Evolutionary conservation across 768 basidiomycete species (phyloP), one percentile per base, ranked within the genome.

Genomic region (Boletales sp.): DNA sequence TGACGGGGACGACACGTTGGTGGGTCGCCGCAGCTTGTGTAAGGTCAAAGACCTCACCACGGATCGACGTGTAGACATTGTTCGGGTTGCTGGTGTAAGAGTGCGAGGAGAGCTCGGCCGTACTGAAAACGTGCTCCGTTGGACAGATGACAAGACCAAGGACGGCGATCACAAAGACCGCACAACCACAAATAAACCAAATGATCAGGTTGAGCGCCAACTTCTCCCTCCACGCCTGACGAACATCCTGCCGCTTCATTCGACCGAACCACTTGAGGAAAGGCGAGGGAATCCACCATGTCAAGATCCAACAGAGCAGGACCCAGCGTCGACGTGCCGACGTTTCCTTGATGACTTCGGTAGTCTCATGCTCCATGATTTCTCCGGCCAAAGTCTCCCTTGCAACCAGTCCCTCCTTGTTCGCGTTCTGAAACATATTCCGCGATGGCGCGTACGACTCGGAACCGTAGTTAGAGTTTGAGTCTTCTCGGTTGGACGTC

Each of bases 201-300:
- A 99, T 98, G 70, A 99, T 74, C 51, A 99, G 69, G 68, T 98
- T 97, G 62, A 97, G 80, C 4, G 92, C 90, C 2, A 97, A 75
- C 69, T 99, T 98, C 71, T 98, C 97, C 51, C 95, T 75, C 97
- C 97, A 99, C 2, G 97, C 97, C 68, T 97, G 93, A 21, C 88
- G 82, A 19, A 99, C 78, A 60, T 99, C 97, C 54, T 86, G 67
- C 8, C 95, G 86, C 72, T 97, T 97, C 94, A 97, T 97, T 27
- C 90, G 78, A 1, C 95, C 94, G 47, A 90, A 54, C 64, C 79
- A 83, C 10, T 69, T 75, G 38, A 99, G 71, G 44, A 84, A 68
- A 3, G 77, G 77, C 12, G 78, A 83, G 0, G 95, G 97, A 6
- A 93, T 69, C 91, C 92, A 98, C 75, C 80, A 99, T 1, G 97